Conservation (phyloP, 768 basidiomycete genomes). For the Lepiota venenata region DNA sequence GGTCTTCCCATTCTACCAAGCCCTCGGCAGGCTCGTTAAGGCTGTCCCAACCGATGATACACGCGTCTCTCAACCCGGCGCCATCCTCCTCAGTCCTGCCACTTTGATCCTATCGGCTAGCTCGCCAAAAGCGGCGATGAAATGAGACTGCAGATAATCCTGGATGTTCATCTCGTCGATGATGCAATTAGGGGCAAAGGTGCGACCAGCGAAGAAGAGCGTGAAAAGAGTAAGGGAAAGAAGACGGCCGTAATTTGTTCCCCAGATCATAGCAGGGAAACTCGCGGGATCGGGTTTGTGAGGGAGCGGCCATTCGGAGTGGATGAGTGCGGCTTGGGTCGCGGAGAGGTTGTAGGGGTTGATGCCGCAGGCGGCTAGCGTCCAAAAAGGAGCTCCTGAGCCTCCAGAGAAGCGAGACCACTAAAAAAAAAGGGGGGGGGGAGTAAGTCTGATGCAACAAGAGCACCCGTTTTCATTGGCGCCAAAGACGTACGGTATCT, state of each 20-base stretch:
- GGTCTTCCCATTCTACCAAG: constrained; percentile 60
- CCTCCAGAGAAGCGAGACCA: constrained; percentile 97
- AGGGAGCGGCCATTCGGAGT: constrained; percentile 80
- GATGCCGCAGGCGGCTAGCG: constrained; percentile 85
- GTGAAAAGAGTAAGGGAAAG: constrained; percentile 89
- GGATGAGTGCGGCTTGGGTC: constrained; percentile 83
- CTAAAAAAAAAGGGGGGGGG: too few relatives aligned
- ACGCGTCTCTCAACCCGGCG: constrained; percentile 76
- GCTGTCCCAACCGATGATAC: constrained; percentile 95
- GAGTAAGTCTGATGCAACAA: not conserved
- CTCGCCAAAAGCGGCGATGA: constrained; percentile 67
- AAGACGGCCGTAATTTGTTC: constrained; percentile 91
- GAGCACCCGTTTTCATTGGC: not conserved
- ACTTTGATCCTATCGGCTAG: constrained; percentile 69
- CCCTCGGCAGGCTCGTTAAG: constrained; percentile 96
- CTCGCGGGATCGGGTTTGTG: constrained; percentile 62
- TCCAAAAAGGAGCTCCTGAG: constrained; percentile 95
- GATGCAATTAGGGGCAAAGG: constrained; percentile 87
- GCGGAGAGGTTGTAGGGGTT: constrained; percentile 81
- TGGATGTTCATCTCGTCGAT: constrained; percentile 93
- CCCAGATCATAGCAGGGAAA: constrained; percentile 95
- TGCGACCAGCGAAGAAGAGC: constrained; percentile 88
- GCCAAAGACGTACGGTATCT: constrained; percentile 66
- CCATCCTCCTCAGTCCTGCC: constrained; percentile 40
- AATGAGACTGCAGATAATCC: constrained; percentile 80